Percentiles rank a stretch among this genome's conserved stretches.
Conservation (phyloP, 768 basidiomycete genomes). For the Solioccasus polychromus region DNA sequence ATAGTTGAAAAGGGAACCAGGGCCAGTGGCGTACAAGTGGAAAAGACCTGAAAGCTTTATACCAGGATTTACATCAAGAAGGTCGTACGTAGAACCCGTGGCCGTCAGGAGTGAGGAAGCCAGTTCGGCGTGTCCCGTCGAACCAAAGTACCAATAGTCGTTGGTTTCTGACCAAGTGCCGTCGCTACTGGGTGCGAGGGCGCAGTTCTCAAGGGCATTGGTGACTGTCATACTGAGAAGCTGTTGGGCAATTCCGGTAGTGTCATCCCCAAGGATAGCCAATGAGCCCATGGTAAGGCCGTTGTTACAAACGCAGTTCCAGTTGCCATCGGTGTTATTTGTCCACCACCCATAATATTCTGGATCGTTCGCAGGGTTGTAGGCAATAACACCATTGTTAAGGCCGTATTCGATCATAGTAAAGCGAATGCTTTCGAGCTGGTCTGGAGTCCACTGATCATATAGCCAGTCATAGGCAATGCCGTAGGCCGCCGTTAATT, state of each 20-base stretch:
- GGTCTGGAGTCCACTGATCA: constrained; percentile 72
- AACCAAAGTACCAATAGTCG: constrained; percentile 96
- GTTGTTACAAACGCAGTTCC: constrained; percentile 96
- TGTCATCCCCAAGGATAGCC: constrained; percentile 84
- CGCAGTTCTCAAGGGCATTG: constrained; percentile 80
- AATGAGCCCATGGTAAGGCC: constrained; percentile 88
- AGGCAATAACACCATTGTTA: constrained; percentile 55
- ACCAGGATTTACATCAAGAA: constrained; percentile 69
- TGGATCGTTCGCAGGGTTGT: constrained; percentile 36
- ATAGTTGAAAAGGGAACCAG: constrained; percentile 79
- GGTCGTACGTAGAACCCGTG: constrained; percentile 77
- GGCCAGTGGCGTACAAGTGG: constrained; percentile 87
- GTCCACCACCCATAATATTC: constrained; percentile 74
- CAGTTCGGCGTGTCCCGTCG: constrained; percentile 89
- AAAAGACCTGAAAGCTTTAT: constrained; percentile 72
- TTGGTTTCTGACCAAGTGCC: constrained; percentile 94
- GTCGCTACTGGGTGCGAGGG: constrained; percentile 55
- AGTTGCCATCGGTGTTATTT: constrained; percentile 75
- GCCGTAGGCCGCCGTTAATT: constrained; percentile 83
- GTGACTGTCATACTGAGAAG: constrained; percentile 66
- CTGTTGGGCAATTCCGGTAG: constrained; percentile 63
- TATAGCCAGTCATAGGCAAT: constrained; percentile 98
- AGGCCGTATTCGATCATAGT: constrained; percentile 82
- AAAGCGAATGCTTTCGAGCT: constrained; percentile 63
- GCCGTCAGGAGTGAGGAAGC: constrained; percentile 76